Percentiles rank a stretch among this genome's conserved stretches.
These are phyloP conservation scores for Triticum timopheevii DNA, from an alignment of 176 grass and related monocot species.

Conservation along the genomic window DNA sequence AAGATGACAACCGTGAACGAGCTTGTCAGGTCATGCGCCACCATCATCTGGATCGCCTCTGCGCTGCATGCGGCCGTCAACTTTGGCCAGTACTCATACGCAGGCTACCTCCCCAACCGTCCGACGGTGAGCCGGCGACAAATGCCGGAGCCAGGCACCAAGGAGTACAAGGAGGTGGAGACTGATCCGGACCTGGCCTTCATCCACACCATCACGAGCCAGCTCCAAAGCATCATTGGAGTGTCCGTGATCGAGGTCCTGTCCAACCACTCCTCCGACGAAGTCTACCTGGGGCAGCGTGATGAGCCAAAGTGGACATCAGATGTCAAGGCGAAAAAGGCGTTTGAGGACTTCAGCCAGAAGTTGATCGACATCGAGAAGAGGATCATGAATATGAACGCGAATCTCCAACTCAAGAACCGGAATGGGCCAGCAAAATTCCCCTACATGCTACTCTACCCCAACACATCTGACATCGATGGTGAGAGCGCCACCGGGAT, in stretches of 20 bases:
- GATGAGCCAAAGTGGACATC: background rate
- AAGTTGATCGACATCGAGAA: background rate
- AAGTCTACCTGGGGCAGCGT: background rate
- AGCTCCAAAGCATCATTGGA: background rate
- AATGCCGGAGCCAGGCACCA: conserved; percentile 56
- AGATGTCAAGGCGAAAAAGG: background rate
- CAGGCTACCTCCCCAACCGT: conserved; percentile 67
- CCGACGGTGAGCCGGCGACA: conserved; percentile 55
- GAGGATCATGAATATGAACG: background rate
- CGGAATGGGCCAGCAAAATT: background rate
- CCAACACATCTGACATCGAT: background rate
- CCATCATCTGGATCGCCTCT: conserved; percentile 53
- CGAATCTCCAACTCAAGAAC: background rate
- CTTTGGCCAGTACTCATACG: conserved; percentile 58
- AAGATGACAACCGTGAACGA: conserved; percentile 57
- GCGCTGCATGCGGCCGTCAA: too few species aligned
- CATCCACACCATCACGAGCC: conserved; percentile 5
- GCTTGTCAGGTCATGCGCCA: conserved; percentile 48
- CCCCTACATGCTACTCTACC: background rate
- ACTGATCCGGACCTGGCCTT: background rate
- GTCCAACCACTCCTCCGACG: background rate
- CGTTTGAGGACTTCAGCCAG: background rate
- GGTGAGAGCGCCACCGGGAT: background rate
- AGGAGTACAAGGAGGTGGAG: conserved; percentile 23
- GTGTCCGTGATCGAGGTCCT: background rate